Conservation (phyloP, 1,284 basidiomycete genomes). For the Boletus subluridellus region DNA sequence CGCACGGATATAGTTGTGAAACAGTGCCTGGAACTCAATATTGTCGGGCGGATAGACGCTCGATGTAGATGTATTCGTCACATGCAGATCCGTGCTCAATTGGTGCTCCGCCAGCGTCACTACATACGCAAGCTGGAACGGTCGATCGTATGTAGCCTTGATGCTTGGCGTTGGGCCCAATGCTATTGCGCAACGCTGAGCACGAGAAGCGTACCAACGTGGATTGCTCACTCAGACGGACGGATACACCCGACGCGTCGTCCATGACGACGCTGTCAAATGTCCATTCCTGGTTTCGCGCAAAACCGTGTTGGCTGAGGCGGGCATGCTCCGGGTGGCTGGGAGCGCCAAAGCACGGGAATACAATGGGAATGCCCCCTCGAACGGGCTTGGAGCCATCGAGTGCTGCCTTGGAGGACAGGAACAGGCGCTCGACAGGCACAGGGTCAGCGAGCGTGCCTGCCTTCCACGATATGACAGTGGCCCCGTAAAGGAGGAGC, state of each 20-base stretch:
- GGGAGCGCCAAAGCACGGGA: conserved; percentile 84
- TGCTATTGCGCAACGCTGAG: conserved; percentile 38
- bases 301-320: conserved; percentile 82
- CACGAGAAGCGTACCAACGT: background rate
- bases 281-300: conserved; percentile 68
- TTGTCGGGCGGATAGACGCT: conserved; percentile 34
- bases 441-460: conserved; percentile 37
- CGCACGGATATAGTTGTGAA: conserved; percentile 83
- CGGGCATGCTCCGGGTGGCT: conserved; percentile 67
- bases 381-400: conserved; percentile 74
- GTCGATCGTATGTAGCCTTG: conserved; percentile 52
- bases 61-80: conserved; percentile 62
- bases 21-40: conserved; percentile 81
- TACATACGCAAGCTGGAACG: conserved; percentile 72
- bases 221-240: conserved; percentile 60
- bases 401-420: conserved; percentile 69
- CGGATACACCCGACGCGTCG: conserved; percentile 65
- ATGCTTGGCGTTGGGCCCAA: conserved; percentile 62
- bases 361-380: conserved; percentile 83
- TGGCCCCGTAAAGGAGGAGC: conserved; percentile 78
- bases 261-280: conserved; percentile 66
- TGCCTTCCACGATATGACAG: conserved; percentile 75
- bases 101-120: conserved; percentile 75
- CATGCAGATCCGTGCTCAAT: conserved; percentile 75
- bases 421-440: conserved; percentile 67